These are phyloP conservation scores for Beauveria caledonica DNA, from an alignment of 2,329 filamentous ascomycete species.

Conservation along the genomic window DNA sequence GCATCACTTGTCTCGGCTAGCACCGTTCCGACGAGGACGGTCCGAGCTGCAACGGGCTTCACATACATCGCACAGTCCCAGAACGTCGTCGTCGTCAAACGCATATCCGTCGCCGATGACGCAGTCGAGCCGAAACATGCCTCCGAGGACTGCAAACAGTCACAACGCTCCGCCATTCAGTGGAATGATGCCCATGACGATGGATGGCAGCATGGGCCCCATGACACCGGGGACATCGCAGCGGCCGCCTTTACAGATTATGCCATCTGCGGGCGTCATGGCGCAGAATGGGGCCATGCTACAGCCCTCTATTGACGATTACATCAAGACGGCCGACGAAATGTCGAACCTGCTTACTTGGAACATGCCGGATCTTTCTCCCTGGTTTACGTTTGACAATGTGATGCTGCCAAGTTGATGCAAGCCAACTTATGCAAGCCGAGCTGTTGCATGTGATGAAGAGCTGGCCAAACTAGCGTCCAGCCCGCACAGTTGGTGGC, in stretches of 20 bases:
- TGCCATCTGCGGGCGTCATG: conserved; percentile 13
- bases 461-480: not conserved
- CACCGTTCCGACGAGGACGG: conserved; percentile 16
- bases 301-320: conserved; percentile 17
- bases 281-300: conserved; percentile 13
- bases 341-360: conserved; percentile 20
- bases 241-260: conserved; percentile 12
- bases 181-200: conserved; percentile 9
- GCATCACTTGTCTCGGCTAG: conserved; percentile 16
- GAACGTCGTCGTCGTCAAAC: conserved; percentile 12
- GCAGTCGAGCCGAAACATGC: conserved; percentile 12
- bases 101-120: conserved; percentile 11
- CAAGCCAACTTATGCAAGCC: not conserved
- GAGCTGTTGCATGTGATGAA: not conserved
- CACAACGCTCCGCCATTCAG: conserved; percentile 2
- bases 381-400: conserved; percentile 11
- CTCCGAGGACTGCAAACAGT: not conserved
- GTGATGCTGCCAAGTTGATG: conserved; percentile 8
- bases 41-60: conserved; percentile 13
- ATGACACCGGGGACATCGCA: conserved; percentile 1
- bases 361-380: conserved; percentile 16
- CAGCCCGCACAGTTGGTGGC: not conserved
- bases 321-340: conserved; percentile 19
- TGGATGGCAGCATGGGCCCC: conserved; percentile 3
- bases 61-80: conserved; percentile 9